Evolutionary conservation across 192 early-diverging fungal species (phyloP), one percentile per base, ranked within the genome.

Genomic region (Podila epigama): DNA sequence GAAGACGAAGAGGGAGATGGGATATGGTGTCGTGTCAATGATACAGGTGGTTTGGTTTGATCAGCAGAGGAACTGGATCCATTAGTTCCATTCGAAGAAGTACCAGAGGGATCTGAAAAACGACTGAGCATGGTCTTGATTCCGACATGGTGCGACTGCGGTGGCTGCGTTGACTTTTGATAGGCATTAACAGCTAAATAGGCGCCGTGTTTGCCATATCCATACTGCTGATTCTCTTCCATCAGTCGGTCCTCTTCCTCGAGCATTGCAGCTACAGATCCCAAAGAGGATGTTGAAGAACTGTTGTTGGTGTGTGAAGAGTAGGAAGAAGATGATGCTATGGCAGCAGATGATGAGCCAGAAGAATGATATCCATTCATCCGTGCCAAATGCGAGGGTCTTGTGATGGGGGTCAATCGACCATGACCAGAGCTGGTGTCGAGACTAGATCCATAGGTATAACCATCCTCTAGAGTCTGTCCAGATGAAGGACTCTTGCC

Each of bases 51-150:
- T 6, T 27, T 32, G 4, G 66, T 32, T 2, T 42, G 34, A 31
- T n/a, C 58, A 27, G 22, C 5, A 5, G 34, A 53, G 20, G 44
- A 53, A 13, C 35, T n/a, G n/a, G n/a, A n/a, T n/a, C n/a, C n/a
- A n/a, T n/a, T n/a, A n/a, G n/a, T n/a, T n/a, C n/a, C 48, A 50
- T 27, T 52, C 27, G 36, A 25, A 13, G 50, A 15, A 28, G 33
- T 28, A 11, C n/a, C 20, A 50, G 27, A 29, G 9, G 40, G 39
- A 28, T 60, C 59, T 13, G 71, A 75, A 22, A 75, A 58, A 12
- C 71, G 71, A 55, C 40, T 67, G 31, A 75, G 51, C 71, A 75
- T 75, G 11, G 71, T 75, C 53, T 41, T 48, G 44, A 75, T 62
- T 11, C 65, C 65, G 11, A 75, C 71, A 53, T 75, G 71, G n/a